Base-by-base conservation (phyloP, 2,329 filamentous ascomycete species). In the Ceratocystis huliohia region DNA sequence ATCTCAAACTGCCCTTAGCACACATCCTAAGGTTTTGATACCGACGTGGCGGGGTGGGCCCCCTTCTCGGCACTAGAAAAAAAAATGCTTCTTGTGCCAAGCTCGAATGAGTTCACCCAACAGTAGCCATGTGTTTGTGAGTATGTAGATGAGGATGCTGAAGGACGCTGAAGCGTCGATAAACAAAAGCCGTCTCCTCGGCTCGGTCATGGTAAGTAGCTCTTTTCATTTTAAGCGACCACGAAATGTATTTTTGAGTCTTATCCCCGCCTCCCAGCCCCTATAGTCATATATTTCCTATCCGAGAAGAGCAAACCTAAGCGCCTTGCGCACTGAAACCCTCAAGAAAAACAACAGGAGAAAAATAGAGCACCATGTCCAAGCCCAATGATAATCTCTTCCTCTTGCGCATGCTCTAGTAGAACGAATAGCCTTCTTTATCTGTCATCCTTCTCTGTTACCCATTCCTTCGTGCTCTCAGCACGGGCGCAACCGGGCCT, bases 361-460 rank as follows among this genome's bases (percentile, higher is more conserved):
- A 22, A 25, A 28, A 22, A 28, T 17, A n/a, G 3, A 48, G 45
- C n/a, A 22, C n/a, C 22, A 22, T 50, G 48, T 50, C 48, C 28
- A 57, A 33, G 53, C 53, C 53, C 53, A 59, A 59, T 13, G 22
- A 33, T 15, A 13, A 30, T 15, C 28, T 7, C 53, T 13, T 33
- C 28, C 28, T 30, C 33, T 5, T 30, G 17, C 5, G 15, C 25
- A 59, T 20, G 28, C 53, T n/a, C 53, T 37, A 59, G 53, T n/a
- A 25, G 53, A 25, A 59, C 37, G 53, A 59, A 59, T 59, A 59
- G 53, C 28, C 53, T 28, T 59, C 53, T 59, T 33, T 59, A 59
- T 59, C 53, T 59, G 53, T 33, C 53, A 59, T 59, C 53, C 53
- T 59, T 59, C 53, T 59, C 53, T 59, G 28, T 17, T 59, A 30